Percentiles rank a stretch among this genome's conserved stretches.
These are phyloP conservation scores for Claviceps sp. DNA, from an alignment of 2,329 filamentous ascomycete species.

Conservation along the genomic window DNA sequence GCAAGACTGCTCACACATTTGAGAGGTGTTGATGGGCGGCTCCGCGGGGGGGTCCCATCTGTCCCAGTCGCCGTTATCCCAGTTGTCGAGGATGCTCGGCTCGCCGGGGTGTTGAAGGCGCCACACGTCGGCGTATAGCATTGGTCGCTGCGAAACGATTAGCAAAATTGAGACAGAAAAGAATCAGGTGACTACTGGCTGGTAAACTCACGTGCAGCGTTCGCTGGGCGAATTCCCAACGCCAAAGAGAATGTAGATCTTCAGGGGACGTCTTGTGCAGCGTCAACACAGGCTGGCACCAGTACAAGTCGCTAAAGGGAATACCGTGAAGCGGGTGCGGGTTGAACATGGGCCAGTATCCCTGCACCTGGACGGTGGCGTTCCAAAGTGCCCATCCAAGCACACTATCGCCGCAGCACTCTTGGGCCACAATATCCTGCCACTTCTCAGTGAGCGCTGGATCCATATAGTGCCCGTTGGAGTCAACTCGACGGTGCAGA, in stretches of 20 bases:
- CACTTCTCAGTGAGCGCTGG: constrained; percentile 31
- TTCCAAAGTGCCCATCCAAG: constrained; percentile 34
- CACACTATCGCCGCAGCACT: constrained; percentile 41
- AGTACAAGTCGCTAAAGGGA: constrained; percentile 33
- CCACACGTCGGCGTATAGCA: constrained; percentile 25
- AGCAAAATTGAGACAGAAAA: too few relatives aligned
- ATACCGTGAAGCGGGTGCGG: constrained; percentile 40
- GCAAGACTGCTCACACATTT: constrained; percentile 17
- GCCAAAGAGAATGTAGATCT: constrained; percentile 38
- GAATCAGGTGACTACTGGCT: too few relatives aligned
- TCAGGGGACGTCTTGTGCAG: constrained; percentile 42
- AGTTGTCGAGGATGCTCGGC: constrained; percentile 11
- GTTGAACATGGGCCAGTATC: constrained; percentile 41
- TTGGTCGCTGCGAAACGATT: constrained; percentile 14
- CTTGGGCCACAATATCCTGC: constrained; percentile 28
- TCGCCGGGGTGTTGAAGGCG: constrained; percentile 22
- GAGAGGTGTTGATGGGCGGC: constrained; percentile 13
- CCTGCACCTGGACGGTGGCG: constrained; percentile 27
- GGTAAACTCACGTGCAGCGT: constrained; percentile 19
- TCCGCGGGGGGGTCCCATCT: constrained; percentile 14
- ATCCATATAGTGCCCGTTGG: constrained; percentile 25
- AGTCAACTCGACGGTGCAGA: constrained; percentile 21
- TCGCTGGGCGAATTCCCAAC: constrained; percentile 39
- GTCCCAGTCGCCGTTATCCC: constrained; percentile 22
- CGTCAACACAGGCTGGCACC: constrained; percentile 43